phyloP scores from a whole-genome alignment of 2,329 filamentous ascomycete species.

The Spiromastix sp. region DNA sequence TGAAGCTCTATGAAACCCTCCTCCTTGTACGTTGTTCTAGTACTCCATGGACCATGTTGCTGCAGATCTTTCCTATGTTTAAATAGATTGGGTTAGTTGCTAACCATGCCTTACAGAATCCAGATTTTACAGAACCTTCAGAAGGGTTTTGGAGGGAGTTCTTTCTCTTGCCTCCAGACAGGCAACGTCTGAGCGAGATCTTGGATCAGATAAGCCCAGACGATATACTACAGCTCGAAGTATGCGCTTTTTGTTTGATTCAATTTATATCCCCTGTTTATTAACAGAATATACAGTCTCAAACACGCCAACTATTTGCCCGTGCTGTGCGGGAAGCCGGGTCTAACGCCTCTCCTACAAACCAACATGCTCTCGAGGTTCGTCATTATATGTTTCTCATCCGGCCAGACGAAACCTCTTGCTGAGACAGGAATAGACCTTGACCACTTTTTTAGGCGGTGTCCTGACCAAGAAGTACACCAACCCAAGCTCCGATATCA shows the following conservation, averaged over 20 bases:
- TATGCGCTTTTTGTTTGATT: constrained; percentile 24
- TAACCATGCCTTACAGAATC: no score
- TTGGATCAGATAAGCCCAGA: constrained; percentile 62
- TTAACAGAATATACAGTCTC: constrained; percentile 31
- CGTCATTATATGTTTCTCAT: not conserved
- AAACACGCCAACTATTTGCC: constrained; percentile 68
- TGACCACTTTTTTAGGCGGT: constrained; percentile 75
- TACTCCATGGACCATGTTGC: no score
- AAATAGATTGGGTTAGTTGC: constrained; percentile 2
- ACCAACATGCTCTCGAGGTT: constrained; percentile 79
- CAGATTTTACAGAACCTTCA: constrained; percentile 57
- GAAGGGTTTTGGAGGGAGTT: constrained; percentile 96
- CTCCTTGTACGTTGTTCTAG: constrained; percentile 56
- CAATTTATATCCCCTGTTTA: constrained; percentile 2
- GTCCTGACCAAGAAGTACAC: constrained; percentile 84
- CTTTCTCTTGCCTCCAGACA: constrained; percentile 79
- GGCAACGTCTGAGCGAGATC: constrained; percentile 54
- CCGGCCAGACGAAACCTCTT: constrained; percentile 16
- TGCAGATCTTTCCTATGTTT: no score
- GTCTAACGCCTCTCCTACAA: constrained; percentile 47
- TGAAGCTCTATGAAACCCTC: constrained; percentile 74
- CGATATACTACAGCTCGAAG: constrained; percentile 65
- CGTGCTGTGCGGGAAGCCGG: constrained; percentile 62
- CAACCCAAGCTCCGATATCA: constrained; percentile 91
- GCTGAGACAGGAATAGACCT: constrained; percentile 51